phyloP scores from a whole-genome alignment of 495 filamentous ascomycete species.

The Lophium mytilinum region DNA sequence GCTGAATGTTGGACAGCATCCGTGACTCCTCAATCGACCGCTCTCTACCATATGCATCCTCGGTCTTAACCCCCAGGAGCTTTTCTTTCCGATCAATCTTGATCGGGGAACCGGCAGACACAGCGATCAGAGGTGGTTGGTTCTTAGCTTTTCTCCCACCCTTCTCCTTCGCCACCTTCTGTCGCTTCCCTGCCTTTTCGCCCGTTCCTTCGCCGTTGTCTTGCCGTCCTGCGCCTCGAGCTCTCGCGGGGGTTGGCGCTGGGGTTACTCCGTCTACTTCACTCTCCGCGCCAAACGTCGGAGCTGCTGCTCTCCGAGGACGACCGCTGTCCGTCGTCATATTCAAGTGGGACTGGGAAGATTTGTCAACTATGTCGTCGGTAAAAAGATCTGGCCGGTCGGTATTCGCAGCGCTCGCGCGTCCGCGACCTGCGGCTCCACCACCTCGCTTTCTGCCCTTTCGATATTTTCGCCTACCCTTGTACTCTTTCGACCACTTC shows the following conservation, averaged over 20 bases:
- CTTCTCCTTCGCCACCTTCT: constrained; percentile 26
- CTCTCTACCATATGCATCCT: constrained; percentile 9
- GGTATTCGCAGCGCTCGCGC: constrained; percentile 53
- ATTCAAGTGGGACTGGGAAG: constrained; percentile 24
- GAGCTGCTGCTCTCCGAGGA: constrained; percentile 61
- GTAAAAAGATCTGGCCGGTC: constrained; percentile 27
- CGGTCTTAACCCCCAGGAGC: constrained; percentile 14
- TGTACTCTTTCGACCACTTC: constrained; percentile 79
- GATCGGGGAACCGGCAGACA: constrained; percentile 26
- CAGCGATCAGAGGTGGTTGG: constrained; percentile 28
- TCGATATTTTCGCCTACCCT: constrained; percentile 65
- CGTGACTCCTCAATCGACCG: constrained; percentile 5
- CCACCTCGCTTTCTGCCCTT: constrained; percentile 54
- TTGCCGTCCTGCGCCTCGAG: constrained; percentile 8
- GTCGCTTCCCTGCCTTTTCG: constrained; percentile 30
- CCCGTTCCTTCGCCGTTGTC: constrained; percentile 9
- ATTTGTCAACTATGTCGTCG: constrained; percentile 17
- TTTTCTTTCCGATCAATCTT: constrained; percentile 23
- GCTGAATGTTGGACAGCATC: constrained; percentile 1
- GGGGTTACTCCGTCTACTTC: constrained; percentile 31
- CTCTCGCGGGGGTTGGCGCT: constrained; percentile 33
- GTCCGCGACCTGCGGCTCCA: constrained; percentile 35
- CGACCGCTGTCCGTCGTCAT: constrained; percentile 58
- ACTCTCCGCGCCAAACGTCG: constrained; percentile 55
- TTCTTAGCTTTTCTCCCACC: constrained; percentile 26